Conservation (phyloP, 768 basidiomycete genomes). For the Termitomyces sp. region DNA sequence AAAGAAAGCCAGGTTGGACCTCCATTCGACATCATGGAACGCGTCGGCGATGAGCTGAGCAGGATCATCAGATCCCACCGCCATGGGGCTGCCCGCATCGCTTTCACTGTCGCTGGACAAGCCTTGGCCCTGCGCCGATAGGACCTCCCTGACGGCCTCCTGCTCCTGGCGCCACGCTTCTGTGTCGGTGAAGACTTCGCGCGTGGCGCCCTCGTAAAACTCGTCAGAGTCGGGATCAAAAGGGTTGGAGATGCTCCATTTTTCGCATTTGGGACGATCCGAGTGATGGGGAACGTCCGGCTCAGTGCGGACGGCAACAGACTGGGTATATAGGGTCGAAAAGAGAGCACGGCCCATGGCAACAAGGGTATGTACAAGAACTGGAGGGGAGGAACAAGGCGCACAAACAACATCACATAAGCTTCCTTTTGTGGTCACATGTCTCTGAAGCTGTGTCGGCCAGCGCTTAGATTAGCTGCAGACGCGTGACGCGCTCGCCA, state of each 20-base stretch:
- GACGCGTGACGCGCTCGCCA: background rate
- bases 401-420: constrained; percentile 12
- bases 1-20: constrained; percentile 12
- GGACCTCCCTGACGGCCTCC: constrained; percentile 17
- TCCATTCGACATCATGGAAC: constrained; percentile 23
- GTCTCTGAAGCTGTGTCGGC: too few species aligned
- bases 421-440: too few species aligned
- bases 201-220: constrained; percentile 57
- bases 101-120: constrained; percentile 38
- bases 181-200: constrained; percentile 60
- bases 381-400: constrained; percentile 15
- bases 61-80: constrained; percentile 35
- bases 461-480: too few species aligned
- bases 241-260: constrained; percentile 58
- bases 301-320: constrained; percentile 38
- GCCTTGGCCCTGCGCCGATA: constrained; percentile 24
- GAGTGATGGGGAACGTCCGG: constrained; percentile 28
- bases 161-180: constrained; percentile 28
- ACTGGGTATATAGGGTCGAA: constrained; percentile 35
- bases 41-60: constrained; percentile 31
- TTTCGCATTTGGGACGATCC: constrained; percentile 31
- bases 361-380: background rate
- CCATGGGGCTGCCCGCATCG: constrained; percentile 45
- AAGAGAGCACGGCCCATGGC: constrained; percentile 59
- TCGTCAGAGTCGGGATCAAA: constrained; percentile 83